A percentile compares a stretch with the other conserved stretches of the same genome.
Conservation (phyloP, 495 filamentous ascomycete species). For the Penicillium canariense region DNA sequence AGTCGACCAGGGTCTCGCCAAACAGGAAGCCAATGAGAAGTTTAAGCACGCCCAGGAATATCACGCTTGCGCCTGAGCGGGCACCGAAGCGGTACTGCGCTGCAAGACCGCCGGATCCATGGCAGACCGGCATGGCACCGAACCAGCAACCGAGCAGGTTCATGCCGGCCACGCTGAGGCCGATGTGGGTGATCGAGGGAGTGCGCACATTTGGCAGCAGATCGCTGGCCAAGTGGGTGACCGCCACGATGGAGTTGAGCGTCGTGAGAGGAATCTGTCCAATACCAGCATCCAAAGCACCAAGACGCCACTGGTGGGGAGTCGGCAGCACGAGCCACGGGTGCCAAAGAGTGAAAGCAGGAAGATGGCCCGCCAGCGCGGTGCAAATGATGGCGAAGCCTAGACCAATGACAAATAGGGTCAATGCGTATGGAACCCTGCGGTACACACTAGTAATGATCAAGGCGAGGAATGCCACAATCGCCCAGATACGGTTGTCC, state of each 20-base stretch:
- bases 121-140: conserved; percentile 93
- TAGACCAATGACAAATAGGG: conserved; percentile 64
- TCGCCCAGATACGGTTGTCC: conserved; percentile 72
- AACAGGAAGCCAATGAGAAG: conserved; percentile 71
- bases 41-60: conserved; percentile 76
- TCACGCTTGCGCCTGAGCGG: conserved; percentile 76
- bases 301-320: conserved; percentile 44
- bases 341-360: conserved; percentile 50
- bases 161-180: conserved; percentile 76
- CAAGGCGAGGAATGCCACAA: conserved; percentile 66
- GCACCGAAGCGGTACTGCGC: conserved; percentile 89
- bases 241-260: conserved; percentile 87
- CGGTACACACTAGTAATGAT: conserved; percentile 58
- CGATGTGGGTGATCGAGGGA: conserved; percentile 69
- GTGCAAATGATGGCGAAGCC: conserved; percentile 50
- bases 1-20: conserved; percentile 62
- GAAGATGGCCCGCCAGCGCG: conserved; percentile 34
- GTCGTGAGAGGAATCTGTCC: conserved; percentile 88
- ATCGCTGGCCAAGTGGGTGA: conserved; percentile 68
- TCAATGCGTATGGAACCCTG: conserved; percentile 71
- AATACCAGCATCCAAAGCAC: conserved; percentile 60
- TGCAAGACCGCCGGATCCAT: conserved; percentile 87
- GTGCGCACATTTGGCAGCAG: conserved; percentile 65
- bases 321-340: conserved; percentile 45
- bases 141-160: conserved; percentile 87